These are phyloP conservation scores for Linnemannia zychae DNA, from an alignment of 192 early-diverging fungal species.

Conservation along the genomic window DNA sequence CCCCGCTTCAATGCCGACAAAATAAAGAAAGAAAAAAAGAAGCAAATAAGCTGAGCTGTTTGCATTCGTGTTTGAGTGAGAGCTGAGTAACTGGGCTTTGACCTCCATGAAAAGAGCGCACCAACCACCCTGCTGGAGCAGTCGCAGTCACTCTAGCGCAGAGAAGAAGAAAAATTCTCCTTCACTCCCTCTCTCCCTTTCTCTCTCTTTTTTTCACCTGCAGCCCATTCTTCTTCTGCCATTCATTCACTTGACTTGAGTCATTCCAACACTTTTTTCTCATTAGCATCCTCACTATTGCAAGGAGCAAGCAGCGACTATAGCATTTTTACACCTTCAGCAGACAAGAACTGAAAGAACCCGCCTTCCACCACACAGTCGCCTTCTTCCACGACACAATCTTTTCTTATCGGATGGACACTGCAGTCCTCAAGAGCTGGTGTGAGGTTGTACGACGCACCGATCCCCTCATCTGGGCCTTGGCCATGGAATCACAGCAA, in stretches of 20 bases:
- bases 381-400: not conserved
- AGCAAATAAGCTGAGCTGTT: not conserved
- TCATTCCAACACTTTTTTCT: not conserved
- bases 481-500: constrained; percentile 26
- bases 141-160: not conserved
- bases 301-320: no score
- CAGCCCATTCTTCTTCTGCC: not conserved
- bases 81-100: not conserved
- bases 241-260: not conserved
- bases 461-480: constrained; percentile 49
- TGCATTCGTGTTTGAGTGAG: not conserved
- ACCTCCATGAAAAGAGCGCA: not conserved
- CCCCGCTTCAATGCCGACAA: not conserved
- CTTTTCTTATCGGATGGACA: constrained; percentile 19
- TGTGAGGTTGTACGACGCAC: constrained; percentile 37
- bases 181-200: constrained; percentile 3
- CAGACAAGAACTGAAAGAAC: not conserved
- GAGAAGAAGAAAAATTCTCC: not conserved
- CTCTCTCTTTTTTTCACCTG: not conserved
- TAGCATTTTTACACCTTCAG: not conserved
- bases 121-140: not conserved
- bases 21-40: constrained; percentile 21
- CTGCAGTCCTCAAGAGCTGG: constrained; percentile 46
- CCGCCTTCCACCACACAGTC: not conserved
- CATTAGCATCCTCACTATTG: not conserved